Percentiles rank a stretch among this genome's conserved stretches.
phyloP scores from a whole-genome alignment of 2,329 filamentous ascomycete species.

The Cladosporium cucumerinum region DNA sequence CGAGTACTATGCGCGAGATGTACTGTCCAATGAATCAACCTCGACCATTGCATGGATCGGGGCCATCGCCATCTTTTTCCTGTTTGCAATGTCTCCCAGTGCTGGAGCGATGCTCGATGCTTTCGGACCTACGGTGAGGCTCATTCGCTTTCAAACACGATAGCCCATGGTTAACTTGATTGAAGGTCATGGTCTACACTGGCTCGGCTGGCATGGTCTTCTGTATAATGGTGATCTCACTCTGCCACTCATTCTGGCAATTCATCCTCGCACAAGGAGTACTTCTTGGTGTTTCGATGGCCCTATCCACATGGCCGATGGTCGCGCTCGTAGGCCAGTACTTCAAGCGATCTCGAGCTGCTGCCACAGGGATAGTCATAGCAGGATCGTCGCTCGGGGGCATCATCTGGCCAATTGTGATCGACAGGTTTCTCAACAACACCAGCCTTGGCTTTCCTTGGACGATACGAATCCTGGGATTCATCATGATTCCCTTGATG shows the following conservation, averaged over 20 bases:
- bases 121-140: slow-evolving; percentile 24
- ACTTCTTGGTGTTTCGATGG: slow-evolving; percentile 51
- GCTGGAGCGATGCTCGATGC: slow-evolving; percentile 32
- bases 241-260: slow-evolving; percentile 48
- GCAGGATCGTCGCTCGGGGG: slow-evolving; percentile 51
- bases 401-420: slow-evolving; percentile 49
- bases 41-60: slow-evolving; percentile 48
- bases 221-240: slow-evolving; percentile 49
- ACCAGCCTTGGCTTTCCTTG: slow-evolving; percentile 51
- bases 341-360: slow-evolving; percentile 51
- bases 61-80: slow-evolving; percentile 33
- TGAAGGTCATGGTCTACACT: slow-evolving; percentile 41
- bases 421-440: slow-evolving; percentile 47
- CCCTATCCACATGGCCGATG: slow-evolving; percentile 59
- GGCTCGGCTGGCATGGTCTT: slow-evolving; percentile 44
- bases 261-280: slow-evolving; percentile 49
- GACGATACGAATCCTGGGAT: slow-evolving; percentile 51
- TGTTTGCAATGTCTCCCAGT: slow-evolving; percentile 29
- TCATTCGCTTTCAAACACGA: not conserved
- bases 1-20: slow-evolving; percentile 18
- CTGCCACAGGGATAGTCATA: slow-evolving; percentile 57
- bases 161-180: not conserved
- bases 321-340: slow-evolving; percentile 63
- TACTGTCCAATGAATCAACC: not conserved
- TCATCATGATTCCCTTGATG: slow-evolving; percentile 47